Percentiles rank a stretch among this genome's conserved stretches.
Conservation (phyloP, 495 filamentous ascomycete genomes). For the Chlorociboria aeruginascens region DNA sequence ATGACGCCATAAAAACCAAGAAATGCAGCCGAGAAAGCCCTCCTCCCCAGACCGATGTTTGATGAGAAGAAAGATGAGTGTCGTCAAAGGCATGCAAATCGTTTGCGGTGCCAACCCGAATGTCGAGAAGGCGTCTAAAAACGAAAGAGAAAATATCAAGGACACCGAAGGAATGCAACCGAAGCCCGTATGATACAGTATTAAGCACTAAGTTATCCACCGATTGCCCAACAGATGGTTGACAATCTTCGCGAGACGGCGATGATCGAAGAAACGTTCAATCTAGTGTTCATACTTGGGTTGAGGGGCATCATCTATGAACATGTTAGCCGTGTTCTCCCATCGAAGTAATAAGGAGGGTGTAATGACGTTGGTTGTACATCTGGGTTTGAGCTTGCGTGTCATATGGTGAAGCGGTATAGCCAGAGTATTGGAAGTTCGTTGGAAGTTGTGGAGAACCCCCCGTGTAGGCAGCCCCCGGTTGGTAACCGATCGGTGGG, state of each 20-base stretch:
- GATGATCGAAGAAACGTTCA: constrained; percentile 3
- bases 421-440: constrained; percentile 43
- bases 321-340: constrained; percentile 11
- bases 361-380: constrained; percentile 62
- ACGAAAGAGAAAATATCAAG: constrained; percentile 11
- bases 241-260: not conserved
- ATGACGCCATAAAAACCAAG: constrained; percentile 8
- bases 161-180: constrained; percentile 22
- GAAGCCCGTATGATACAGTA: constrained; percentile 22
- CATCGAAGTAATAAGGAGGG: constrained; percentile 17
- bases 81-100: constrained; percentile 23
- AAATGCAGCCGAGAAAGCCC: constrained; percentile 9
- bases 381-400: constrained; percentile 56
- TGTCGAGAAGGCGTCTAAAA: constrained; percentile 14
- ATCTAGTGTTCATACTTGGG: constrained; percentile 22
- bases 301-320: constrained; percentile 16
- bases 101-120: constrained; percentile 17
- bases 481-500: constrained; percentile 77
- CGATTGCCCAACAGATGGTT: not conserved
- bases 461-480: constrained; percentile 55
- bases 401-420: constrained; percentile 67
- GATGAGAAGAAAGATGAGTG: constrained; percentile 13
- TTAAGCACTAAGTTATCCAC: constrained; percentile 3
- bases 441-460: constrained; percentile 46
- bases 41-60: not conserved